Evolutionary conservation across 2,329 filamentous ascomycete genomes (phyloP), one percentile per base, ranked within the genome.

Genomic region (Alternaria rosae): DNA sequence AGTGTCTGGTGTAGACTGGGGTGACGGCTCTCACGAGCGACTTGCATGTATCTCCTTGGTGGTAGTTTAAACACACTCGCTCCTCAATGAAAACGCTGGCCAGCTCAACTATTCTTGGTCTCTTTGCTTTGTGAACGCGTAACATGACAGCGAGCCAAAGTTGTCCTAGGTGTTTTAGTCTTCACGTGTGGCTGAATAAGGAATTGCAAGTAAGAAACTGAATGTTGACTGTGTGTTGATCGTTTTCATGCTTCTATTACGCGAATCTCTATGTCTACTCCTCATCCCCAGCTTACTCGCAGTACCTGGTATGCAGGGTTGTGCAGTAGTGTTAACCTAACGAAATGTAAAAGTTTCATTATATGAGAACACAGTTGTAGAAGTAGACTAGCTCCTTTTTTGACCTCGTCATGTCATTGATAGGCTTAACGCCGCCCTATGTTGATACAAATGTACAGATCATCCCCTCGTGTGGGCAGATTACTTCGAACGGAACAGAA

Each of bases 61-160:
- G 41, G 6, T 28, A 47, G 44, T 26, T 28, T 48, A 52, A 25
- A 25, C 44, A 41, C 45, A 45, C 20, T 58, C 48, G 17, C 45
- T 53, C 11, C 20, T 20, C 10, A 47, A 61, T 48, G 25, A 52
- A 61, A 61, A 11, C 6, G 59, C 54, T 58, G 41, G 59, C 59
- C 42, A 48, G 51, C 57, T 44, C 30, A 12, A 53, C n/a, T 12
- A 11, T 32, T 38, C 8, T 30, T 17, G 7, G 7, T 25, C n/a
- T 48, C 11, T 13, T 54, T 25, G 12, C 38, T 32, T 21, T 12
- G 6, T 38, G n/a, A n/a, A n/a, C n/a, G n/a, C n/a, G n/a, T n/a
- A n/a, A n/a, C n/a, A n/a, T n/a, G n/a, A n/a, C n/a, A n/a, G n/a
- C n/a, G n/a, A n/a, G n/a, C n/a, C n/a, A n/a, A n/a, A n/a, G n/a